Conservation (phyloP, 129 eudicot genomes). For the Gnaphalium uliginosum region DNA sequence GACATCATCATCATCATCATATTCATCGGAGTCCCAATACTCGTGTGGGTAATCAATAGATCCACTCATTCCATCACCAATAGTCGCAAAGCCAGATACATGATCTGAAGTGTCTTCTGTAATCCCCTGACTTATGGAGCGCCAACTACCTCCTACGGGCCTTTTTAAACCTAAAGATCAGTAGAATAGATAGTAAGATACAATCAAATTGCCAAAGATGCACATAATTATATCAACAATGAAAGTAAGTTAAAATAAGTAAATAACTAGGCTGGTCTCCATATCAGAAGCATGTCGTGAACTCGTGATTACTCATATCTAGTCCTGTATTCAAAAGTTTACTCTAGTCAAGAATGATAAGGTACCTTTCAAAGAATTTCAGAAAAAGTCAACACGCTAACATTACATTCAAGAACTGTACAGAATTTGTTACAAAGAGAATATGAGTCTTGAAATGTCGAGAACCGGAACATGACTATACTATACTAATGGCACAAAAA, state of each 20-base stretch:
- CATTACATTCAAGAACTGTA: conserved; percentile 1
- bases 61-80: conserved; percentile 91
- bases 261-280: conserved; percentile 8
- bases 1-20: conserved; percentile 92
- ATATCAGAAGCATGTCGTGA: conserved; percentile 16
- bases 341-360: conserved; percentile 11
- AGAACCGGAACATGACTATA: background rate
- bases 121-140: conserved; percentile 86
- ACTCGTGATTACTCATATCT: conserved; percentile 1
- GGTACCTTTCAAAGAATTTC: background rate
- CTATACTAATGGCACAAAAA: conserved; percentile 2
- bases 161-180: conserved; percentile 55
- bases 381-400: conserved; percentile 3
- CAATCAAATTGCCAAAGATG: background rate
- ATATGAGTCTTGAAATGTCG: background rate
- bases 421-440: background rate
- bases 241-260: background rate
- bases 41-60: conserved; percentile 84
- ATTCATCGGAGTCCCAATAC: conserved; percentile 98
- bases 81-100: conserved; percentile 91
- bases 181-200: conserved; percentile 14
- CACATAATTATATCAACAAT: background rate
- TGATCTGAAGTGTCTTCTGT: conserved; percentile 85
- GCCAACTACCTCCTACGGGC: conserved; percentile 76
- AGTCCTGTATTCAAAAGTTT: background rate